Conservation (phyloP, 2,329 filamentous ascomycete species). For the Dothistroma pini region DNA sequence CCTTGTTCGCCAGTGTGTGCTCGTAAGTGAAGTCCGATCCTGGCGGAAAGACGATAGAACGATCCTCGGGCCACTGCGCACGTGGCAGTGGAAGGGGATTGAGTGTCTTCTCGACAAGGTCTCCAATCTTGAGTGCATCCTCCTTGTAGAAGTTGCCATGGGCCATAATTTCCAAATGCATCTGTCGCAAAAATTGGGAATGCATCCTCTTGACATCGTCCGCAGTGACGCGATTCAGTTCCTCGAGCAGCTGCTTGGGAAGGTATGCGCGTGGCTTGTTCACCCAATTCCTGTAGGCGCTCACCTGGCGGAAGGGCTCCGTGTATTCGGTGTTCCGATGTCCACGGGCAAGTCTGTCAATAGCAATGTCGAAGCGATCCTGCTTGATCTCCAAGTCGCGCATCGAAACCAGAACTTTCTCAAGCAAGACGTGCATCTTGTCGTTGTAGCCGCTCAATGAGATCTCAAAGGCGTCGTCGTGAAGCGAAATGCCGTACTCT, state of each 20-base stretch:
- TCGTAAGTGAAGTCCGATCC: conserved; percentile 83
- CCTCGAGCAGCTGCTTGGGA: conserved; percentile 73
- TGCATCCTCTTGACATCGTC: conserved; percentile 74
- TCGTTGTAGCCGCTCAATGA: conserved; percentile 91
- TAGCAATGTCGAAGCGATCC: conserved; percentile 88
- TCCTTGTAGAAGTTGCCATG: conserved; percentile 95
- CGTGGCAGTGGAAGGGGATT: conserved; percentile 69
- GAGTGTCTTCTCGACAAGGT: conserved; percentile 74
- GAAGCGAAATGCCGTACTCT: conserved; percentile 72
- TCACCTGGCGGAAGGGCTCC: conserved; percentile 85
- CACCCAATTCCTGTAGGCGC: conserved; percentile 77
- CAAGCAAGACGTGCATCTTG: conserved; percentile 84
- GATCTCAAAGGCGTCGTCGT: conserved; percentile 70
- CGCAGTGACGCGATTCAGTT: conserved; percentile 69
- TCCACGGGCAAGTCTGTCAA: conserved; percentile 72
- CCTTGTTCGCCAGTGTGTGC: conserved; percentile 75
- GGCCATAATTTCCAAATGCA: conserved; percentile 81
- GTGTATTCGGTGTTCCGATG: conserved; percentile 85
- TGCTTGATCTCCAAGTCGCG: conserved; percentile 77
- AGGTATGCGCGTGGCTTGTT: conserved; percentile 72
- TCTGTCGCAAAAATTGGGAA: conserved; percentile 73
- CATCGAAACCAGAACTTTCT: conserved; percentile 82
- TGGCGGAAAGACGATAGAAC: conserved; percentile 71
- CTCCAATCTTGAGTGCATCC: conserved; percentile 79
- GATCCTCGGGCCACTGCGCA: conserved; percentile 73